Evolutionary conservation across 495 filamentous ascomycete species (phyloP).

Genomic region (Penicillium arizonense): DNA sequence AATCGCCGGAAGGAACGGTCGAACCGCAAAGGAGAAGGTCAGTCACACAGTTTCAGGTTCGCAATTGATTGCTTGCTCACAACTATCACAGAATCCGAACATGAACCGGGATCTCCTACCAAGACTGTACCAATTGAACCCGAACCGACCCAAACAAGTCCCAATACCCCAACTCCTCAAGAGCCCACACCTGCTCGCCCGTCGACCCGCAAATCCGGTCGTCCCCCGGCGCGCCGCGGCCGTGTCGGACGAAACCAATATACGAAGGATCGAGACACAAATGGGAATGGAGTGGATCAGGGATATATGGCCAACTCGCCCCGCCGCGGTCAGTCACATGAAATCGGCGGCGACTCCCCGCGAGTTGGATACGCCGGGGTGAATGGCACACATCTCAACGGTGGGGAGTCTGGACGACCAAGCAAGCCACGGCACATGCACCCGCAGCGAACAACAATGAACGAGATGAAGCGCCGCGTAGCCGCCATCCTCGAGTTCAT

Average conservation of each 20-base stretch:
- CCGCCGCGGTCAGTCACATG: conserved; percentile 64
- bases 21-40: conserved; percentile 77
- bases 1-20: conserved; percentile 72
- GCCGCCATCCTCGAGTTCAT: conserved; percentile 87
- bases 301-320: conserved; percentile 50
- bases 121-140: conserved; percentile 40
- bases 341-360: conserved; percentile 48
- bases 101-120: conserved; percentile 37
- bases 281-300: conserved; percentile 47
- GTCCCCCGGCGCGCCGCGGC: conserved; percentile 61
- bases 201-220: conserved; percentile 64
- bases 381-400: conserved; percentile 39
- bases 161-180: conserved; percentile 53
- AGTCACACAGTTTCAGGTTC: conserved; percentile 15
- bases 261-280: conserved; percentile 68
- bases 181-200: conserved; percentile 41
- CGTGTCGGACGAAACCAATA: conserved; percentile 85
- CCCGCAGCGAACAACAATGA: conserved; percentile 69
- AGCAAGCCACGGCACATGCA: conserved; percentile 60
- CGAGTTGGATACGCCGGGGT: conserved; percentile 30
- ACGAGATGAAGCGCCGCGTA: conserved; percentile 86
- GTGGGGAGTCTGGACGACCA: conserved; percentile 47
- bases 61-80: conserved; percentile 4
- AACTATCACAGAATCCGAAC: conserved; percentile 30
- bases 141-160: conserved; percentile 45